A percentile compares a stretch with the other conserved stretches of the same genome.
phyloP scores from a whole-genome alignment of 2,329 filamentous ascomycete species.

The Seiridium cupressi region DNA sequence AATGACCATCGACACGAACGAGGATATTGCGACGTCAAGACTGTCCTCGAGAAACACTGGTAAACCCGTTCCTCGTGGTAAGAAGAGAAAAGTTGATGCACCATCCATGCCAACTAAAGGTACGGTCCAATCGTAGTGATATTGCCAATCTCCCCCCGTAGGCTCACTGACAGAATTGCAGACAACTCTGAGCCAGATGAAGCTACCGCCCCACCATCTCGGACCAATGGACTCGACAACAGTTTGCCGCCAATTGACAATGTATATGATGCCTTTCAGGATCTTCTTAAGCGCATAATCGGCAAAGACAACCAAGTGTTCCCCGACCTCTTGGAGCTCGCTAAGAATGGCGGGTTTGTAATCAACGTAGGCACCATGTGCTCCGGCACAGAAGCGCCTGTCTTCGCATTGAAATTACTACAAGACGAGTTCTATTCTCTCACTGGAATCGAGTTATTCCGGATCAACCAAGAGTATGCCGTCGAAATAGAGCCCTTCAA shows the following conservation, averaged over 20 bases:
- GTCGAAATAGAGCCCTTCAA: constrained; percentile 64
- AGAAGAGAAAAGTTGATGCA: too few relatives aligned
- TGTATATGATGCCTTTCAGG: constrained; percentile 25
- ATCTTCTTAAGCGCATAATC: constrained; percentile 19
- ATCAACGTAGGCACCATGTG: constrained; percentile 68
- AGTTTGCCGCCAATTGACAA: constrained; percentile 21
- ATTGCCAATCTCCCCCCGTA: too few relatives aligned
- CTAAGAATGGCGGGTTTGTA: constrained; percentile 21
- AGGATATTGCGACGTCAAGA: too few relatives aligned
- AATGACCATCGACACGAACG: too few relatives aligned
- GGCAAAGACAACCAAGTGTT: background rate
- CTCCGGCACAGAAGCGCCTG: constrained; percentile 74
- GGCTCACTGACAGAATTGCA: background rate
- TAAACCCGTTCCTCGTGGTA: too few relatives aligned
- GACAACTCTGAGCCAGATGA: background rate
- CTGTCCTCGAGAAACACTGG: too few relatives aligned
- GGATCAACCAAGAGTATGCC: constrained; percentile 56
- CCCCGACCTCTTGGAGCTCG: constrained; percentile 19
- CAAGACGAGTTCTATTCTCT: constrained; percentile 33
- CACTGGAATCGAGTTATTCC: constrained; percentile 32
- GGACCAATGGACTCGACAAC: constrained; percentile 13
- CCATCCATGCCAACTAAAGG: background rate
- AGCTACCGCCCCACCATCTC: background rate
- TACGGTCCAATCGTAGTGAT: background rate
- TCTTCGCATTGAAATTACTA: constrained; percentile 63